These are phyloP conservation scores for Golovinomyces cichoracearum DNA, from an alignment of 2,329 filamentous ascomycete genomes.

Conservation along the genomic window DNA sequence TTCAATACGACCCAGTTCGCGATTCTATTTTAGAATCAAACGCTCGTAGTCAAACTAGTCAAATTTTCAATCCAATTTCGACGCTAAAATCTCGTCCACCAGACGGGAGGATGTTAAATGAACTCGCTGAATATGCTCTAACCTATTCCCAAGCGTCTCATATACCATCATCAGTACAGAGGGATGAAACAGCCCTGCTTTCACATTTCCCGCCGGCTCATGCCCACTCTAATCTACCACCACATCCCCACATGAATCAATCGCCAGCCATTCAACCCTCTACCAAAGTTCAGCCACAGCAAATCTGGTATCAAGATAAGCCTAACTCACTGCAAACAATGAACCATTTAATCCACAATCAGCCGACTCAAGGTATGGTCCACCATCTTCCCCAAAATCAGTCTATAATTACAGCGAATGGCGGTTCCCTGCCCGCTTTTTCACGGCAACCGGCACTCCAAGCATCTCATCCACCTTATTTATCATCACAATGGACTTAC, in stretches of 20 bases:
- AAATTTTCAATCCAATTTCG: neutral
- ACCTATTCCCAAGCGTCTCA: neutral
- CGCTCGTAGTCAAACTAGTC: neutral
- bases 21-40: slow-evolving; percentile 5
- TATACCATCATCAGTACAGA: neutral
- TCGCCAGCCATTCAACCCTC: neutral
- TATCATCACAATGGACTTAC: neutral
- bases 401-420: neutral
- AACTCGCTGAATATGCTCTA: slow-evolving; percentile 1
- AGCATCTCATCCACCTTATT: neutral
- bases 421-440: neutral
- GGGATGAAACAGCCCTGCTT: neutral
- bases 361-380: neutral
- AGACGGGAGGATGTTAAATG: neutral
- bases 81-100: neutral
- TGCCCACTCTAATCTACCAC: neutral
- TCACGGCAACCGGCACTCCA: neutral
- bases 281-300: neutral
- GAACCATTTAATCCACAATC: neutral
- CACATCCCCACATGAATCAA: neutral
- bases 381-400: neutral
- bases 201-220: neutral
- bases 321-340: neutral
- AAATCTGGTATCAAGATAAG: neutral
- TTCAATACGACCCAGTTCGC: slow-evolving; percentile 9